Base-by-base conservation (phyloP, 2,329 filamentous ascomycete species). In the Xylaria sp. region DNA sequence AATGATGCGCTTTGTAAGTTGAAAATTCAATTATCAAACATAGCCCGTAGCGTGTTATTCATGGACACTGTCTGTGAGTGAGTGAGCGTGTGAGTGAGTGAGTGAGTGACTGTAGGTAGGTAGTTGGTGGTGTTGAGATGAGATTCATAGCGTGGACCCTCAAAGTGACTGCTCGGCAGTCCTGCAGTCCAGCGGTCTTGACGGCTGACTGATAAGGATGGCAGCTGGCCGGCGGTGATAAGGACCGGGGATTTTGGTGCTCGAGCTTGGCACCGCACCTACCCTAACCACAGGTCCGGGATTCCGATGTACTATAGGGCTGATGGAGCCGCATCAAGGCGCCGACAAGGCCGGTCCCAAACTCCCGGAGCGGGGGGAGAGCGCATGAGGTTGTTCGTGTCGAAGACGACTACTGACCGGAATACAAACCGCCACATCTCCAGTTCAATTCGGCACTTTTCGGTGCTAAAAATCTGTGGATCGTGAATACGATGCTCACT, bases 291-390 rank as follows among this genome's bases (percentile, higher is more conserved):
- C 67, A 59, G 49, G 54, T 63, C 67, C 63, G 61, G 62, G 61
- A 63, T 64, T 58, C 59, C 59, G 67, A 62, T 67, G 66, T 59
- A 65, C 37, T 39, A 60, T 73, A 72, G 70, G 71, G 71, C 70
- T 73, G 71, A 70, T 62, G 66, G 66, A 72, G 71, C 70, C 71
- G 71, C 71, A 73, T 72, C 65, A 63, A 71, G 49, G 70, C 70
- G 71, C 66, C 70, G 70, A 68, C 67, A 71, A 71, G 68, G 69
- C 69, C 70, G 70, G 69, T 71, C 60, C 66, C 66, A 18, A 51
- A 34, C 19, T 34, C 30, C 49, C 49, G 49, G 65, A 68, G 69
- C 69, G 66, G 66, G 66, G 23, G 70, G 68, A 66, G 67, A 65
- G 61, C 58, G 59, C 64, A 60, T 64, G 59, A 53, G 61, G 58